A percentile compares a stretch with the other conserved stretches of the same genome.
Evolutionary conservation across 495 filamentous ascomycete species (phyloP).

Genomic region (Penicillium pulvis): DNA sequence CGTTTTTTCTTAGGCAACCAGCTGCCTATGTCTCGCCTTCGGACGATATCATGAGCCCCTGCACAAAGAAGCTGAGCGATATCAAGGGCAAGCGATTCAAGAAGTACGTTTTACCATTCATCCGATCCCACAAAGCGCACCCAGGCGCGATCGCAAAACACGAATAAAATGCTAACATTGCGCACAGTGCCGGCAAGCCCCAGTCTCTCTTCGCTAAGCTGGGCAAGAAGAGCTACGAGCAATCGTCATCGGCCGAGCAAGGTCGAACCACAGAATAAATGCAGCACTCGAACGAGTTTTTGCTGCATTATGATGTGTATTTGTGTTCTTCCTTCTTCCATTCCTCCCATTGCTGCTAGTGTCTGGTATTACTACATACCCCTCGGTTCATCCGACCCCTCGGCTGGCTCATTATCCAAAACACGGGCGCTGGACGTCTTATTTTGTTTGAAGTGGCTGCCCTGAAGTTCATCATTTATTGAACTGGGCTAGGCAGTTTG

Average conservation of each 20-base stretch:
- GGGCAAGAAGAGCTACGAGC: conserved; percentile 54
- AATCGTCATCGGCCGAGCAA: conserved; percentile 35
- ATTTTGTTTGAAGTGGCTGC: not conserved
- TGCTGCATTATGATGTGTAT: conserved; percentile 4
- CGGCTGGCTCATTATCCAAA: not conserved
- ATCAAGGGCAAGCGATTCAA: conserved; percentile 80
- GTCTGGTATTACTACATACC: not conserved
- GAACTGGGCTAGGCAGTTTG: not conserved
- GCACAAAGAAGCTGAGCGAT: conserved; percentile 84
- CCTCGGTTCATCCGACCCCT: not conserved
- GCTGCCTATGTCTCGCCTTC: conserved; percentile 86
- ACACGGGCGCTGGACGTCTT: not conserved
- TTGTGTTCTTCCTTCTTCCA: not conserved
- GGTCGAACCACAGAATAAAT: conserved; percentile 20
- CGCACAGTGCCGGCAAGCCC: conserved; percentile 47
- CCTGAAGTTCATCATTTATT: not conserved
- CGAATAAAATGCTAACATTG: conserved; percentile 4
- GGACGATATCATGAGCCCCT: conserved; percentile 89
- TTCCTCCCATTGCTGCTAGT: not conserved
- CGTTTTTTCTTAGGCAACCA: conserved; percentile 35
- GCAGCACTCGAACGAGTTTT: not conserved
- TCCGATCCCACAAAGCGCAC: not conserved
- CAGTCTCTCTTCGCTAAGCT: conserved; percentile 52
- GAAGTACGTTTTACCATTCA: conserved; percentile 37
- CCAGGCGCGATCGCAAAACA: not conserved